Evolutionary conservation across 768 basidiomycete species (phyloP).

Genomic region (Tulasnella sp.): DNA sequence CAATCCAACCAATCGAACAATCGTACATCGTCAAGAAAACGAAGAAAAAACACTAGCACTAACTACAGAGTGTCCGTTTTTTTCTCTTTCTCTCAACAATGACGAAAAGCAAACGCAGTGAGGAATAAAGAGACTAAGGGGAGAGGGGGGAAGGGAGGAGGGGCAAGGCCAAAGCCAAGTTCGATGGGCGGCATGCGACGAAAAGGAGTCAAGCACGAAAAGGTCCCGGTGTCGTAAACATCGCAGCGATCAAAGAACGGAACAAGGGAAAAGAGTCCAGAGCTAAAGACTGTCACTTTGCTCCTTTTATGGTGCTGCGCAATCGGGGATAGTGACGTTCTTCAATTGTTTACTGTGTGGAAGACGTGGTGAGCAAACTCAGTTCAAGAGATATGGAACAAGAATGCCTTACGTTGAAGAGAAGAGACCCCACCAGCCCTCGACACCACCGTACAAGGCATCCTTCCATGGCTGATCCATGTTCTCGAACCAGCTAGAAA

Average conservation of each 20-base stretch:
- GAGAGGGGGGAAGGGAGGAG: neutral
- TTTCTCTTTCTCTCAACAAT: neutral
- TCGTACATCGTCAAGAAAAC: neutral
- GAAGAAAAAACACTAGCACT: neutral
- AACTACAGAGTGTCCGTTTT: neutral
- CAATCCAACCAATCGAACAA: neutral
- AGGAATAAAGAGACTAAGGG: neutral
- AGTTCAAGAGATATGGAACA: constrained; percentile 40
- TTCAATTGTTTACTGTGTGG: constrained; percentile 67
- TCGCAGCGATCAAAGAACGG: neutral
- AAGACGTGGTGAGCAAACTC: constrained; percentile 37
- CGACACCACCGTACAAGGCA: constrained; percentile 76
- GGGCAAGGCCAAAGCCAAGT: neutral
- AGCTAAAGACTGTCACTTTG: neutral
- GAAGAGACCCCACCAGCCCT: constrained; percentile 72
- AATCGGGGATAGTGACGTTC: constrained; percentile 66
- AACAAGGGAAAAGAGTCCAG: neutral
- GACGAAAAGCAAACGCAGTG: neutral
- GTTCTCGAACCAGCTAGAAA: constrained; percentile 50
- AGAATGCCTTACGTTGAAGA: constrained; percentile 35
- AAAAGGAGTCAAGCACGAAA: neutral
- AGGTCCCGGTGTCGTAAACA: neutral
- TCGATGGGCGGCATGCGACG: neutral
- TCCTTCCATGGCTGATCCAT: constrained; percentile 86
- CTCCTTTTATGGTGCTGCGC: constrained; percentile 43